A percentile compares a stretch with the other conserved stretches of the same genome.
Conservation (phyloP, 1,284 basidiomycete species). For the Kalmanozyma brasiliensis region DNA sequence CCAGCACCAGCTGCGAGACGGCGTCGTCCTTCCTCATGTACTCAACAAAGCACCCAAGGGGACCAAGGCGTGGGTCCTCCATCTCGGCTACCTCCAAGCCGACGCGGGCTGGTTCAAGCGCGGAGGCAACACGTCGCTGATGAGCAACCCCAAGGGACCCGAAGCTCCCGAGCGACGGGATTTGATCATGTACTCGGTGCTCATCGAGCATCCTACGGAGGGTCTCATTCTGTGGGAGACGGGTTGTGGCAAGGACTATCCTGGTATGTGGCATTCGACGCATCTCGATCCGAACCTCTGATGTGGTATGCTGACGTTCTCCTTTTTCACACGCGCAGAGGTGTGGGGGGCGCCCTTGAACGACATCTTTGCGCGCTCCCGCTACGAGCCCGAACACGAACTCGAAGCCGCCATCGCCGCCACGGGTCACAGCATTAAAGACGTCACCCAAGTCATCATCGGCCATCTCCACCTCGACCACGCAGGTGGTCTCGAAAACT, state of each 20-base stretch:
- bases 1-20: conserved; percentile 47
- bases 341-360: conserved; percentile 43
- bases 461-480: conserved; percentile 62
- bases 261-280: too few relatives aligned
- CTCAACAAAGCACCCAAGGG: conserved; percentile 56
- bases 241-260: conserved; percentile 59
- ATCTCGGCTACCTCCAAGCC: conserved; percentile 60
- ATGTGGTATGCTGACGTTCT: too few relatives aligned
- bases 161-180: conserved; percentile 45
- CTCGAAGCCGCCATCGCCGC: conserved; percentile 61
- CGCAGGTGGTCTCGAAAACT: conserved; percentile 58
- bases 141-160: conserved; percentile 47
- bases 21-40: conserved; percentile 51
- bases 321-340: conserved; percentile 4
- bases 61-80: conserved; percentile 61
- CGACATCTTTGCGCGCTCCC: conserved; percentile 50
- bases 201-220: conserved; percentile 64
- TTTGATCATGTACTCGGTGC: conserved; percentile 54
- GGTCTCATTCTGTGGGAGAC: conserved; percentile 65
- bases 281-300: too few relatives aligned
- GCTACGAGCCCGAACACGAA: conserved; percentile 58
- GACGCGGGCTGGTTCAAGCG: conserved; percentile 64
- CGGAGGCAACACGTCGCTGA: conserved; percentile 54
- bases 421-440: conserved; percentile 58
- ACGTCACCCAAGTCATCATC: conserved; percentile 53